A percentile compares a stretch with the other conserved stretches of the same genome.
These are phyloP conservation scores for Pseudocercospora macadamiae DNA, from an alignment of 2,329 filamentous ascomycete genomes.

Conservation along the genomic window DNA sequence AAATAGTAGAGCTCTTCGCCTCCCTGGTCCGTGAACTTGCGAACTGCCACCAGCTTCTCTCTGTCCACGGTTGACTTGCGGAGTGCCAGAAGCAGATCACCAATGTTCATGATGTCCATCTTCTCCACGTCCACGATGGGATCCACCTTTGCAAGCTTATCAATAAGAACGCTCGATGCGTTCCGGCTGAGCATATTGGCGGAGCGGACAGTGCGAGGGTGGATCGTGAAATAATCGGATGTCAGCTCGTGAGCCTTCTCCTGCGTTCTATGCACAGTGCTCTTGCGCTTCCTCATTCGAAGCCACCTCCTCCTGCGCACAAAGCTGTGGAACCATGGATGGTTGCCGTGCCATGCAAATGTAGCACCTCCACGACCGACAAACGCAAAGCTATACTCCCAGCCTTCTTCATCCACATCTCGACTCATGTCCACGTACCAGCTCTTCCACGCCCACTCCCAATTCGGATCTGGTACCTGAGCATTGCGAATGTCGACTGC, in stretches of 20 bases:
- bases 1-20: conserved; percentile 76
- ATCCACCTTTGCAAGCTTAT: conserved; percentile 35
- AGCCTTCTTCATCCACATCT: conserved; percentile 85
- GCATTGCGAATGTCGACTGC: conserved; percentile 78
- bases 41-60: conserved; percentile 83
- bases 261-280: conserved; percentile 43
- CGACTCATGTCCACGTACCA: conserved; percentile 80
- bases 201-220: conserved; percentile 40
- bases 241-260: conserved; percentile 68
- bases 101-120: conserved; percentile 66
- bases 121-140: conserved; percentile 50
- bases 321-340: conserved; percentile 91
- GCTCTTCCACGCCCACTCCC: conserved; percentile 81
- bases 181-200: conserved; percentile 21
- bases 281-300: conserved; percentile 72
- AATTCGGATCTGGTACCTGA: conserved; percentile 90
- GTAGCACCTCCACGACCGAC: conserved; percentile 42
- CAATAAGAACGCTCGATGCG: conserved; percentile 22
- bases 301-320: conserved; percentile 90
- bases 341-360: conserved; percentile 76
- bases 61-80: conserved; percentile 77
- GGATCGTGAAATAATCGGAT: conserved; percentile 78
- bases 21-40: conserved; percentile 77
- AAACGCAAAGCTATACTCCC: conserved; percentile 95
- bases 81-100: conserved; percentile 69